Evolutionary conservation across 352 stramenopile species (phyloP), one percentile per base, ranked within the genome.

Genomic region (Phytophthora meadii): DNA sequence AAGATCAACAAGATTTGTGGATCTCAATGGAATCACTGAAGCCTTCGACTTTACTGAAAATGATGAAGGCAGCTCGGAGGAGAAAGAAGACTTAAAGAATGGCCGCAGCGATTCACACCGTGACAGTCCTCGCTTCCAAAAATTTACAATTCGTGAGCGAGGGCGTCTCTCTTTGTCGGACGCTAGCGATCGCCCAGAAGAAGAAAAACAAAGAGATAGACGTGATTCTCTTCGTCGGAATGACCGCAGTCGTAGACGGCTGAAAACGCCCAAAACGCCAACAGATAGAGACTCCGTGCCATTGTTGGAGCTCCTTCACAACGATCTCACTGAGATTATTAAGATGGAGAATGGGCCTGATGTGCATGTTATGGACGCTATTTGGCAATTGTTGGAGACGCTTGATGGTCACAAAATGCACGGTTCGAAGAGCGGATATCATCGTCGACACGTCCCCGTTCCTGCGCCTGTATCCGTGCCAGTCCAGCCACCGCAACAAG

Each of bases 331-430:
- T 1, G 75, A 87, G 62, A 63, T 88, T 12, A 76, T 90, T 46
- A 85, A 88, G 30, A 72, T 74, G 28, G 77, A 90, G 41, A 46
- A 73, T 32, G 56, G 59, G 3, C 61, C 60, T 2, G 52, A 64
- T 30, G 49, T 56, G 1, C 17, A 9, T 50, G 56, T 83, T 25
- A 73, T 78, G 52, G 69, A 86, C 32, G 69, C 74, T 4, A 76
- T 76, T 27, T 88, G 77, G 78, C 72, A 85, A 54, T 47, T 88
- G 14, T 60, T 91, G 3, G 80, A 91, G 51, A 51, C 68, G 4
- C 76, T 89, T 4, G 82, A 91, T 37, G 56, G 58, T n/a, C 59
- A 63, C 6, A 34, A 50, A 27, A 71, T 55, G 42, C 52, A 72
- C 14, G 46, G 69, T 4, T 77, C 60, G 17, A 77, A 73, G 27